These are phyloP conservation scores for Phlebiopsis gigantea DNA, from an alignment of 768 basidiomycete species.

Conservation along the genomic window DNA sequence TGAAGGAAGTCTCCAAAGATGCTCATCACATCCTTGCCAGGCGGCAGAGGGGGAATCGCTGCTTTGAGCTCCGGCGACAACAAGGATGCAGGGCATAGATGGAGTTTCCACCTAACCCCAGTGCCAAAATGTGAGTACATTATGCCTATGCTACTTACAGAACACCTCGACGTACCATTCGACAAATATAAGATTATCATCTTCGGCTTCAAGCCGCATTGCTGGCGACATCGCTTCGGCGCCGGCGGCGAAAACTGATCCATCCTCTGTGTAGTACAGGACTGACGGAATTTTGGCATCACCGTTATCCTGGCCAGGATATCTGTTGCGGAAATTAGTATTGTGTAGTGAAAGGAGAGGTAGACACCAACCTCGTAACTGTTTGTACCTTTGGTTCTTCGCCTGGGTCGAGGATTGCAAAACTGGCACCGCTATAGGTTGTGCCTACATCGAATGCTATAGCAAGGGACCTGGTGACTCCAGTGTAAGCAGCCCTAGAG, in stretches of 20 bases:
- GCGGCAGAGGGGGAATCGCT: neutral
- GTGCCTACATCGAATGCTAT: constrained; percentile 44
- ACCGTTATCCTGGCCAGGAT: constrained; percentile 39
- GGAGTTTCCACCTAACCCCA: constrained; percentile 9
- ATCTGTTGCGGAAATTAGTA: constrained; percentile 17
- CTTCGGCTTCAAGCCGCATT: constrained; percentile 35
- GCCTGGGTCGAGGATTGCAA: constrained; percentile 34
- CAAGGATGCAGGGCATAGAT: constrained; percentile 3
- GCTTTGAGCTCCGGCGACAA: neutral
- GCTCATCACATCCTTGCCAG: neutral
- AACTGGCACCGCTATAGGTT: constrained; percentile 45
- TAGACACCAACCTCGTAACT: constrained; percentile 25
- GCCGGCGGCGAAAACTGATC: constrained; percentile 36
- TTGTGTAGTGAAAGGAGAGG: neutral
- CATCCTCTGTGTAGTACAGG: constrained; percentile 39
- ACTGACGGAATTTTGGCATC: constrained; percentile 45
- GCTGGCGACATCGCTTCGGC: constrained; percentile 40
- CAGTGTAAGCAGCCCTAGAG: neutral
- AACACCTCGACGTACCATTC: constrained; percentile 13
- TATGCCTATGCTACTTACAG: neutral
- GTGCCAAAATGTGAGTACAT: no score
- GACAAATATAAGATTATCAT: constrained; percentile 25
- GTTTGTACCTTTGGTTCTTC: constrained; percentile 41
- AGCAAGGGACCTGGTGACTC: neutral
- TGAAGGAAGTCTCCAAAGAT: constrained; percentile 9